Evolutionary conservation across 2,329 filamentous ascomycete genomes (phyloP), one percentile per base, ranked within the genome.

Genomic region (Diaporthe citri): DNA sequence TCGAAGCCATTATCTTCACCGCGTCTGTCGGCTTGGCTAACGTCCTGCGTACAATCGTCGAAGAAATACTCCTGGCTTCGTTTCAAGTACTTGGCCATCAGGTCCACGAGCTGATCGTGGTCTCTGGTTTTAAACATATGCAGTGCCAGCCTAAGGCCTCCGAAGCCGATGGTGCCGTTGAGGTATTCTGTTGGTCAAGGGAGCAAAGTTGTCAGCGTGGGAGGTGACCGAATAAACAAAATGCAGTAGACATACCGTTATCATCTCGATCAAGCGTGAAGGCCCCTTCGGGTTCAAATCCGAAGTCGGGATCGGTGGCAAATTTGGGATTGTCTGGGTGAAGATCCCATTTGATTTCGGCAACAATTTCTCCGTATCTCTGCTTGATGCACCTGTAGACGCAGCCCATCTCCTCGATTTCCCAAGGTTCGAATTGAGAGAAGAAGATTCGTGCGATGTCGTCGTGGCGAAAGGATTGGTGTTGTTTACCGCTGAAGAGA

Each of bases 21-120:
- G 34, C 48, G 69, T n/a, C 69, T 60, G 52, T 71, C 41, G 39
- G 25, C 39, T 56, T 71, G 55, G 36, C 43, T 57, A 2, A 55
- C 17, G n/a, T 22, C 28, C 57, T 59, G 13, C 57, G 31, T 52
- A 20, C 28, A 48, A 17, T 66, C 43, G 3, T n/a, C 8, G 43
- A 73, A 73, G 48, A 62, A 62, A 36, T 25, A 4, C 15, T 43
- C 6, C 57, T 36, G 34, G 13, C n/a, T 56, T 25, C 10, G 20
- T 13, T 43, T 66, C 6, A 73, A 28, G 9, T 36, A 41, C 71
- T 67, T 60, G 75, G 83, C 81, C 76, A 80, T 80, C 71, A 80
- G 79, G 9, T 76, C 76, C 8, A 84, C 82, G 78, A 84, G 83
- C 76, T 74, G 8, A 39, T 39, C 56, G 57, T 71, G 75, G 41